phyloP scores from a whole-genome alignment of 768 basidiomycete species.

The Suillus cothurnatus region DNA sequence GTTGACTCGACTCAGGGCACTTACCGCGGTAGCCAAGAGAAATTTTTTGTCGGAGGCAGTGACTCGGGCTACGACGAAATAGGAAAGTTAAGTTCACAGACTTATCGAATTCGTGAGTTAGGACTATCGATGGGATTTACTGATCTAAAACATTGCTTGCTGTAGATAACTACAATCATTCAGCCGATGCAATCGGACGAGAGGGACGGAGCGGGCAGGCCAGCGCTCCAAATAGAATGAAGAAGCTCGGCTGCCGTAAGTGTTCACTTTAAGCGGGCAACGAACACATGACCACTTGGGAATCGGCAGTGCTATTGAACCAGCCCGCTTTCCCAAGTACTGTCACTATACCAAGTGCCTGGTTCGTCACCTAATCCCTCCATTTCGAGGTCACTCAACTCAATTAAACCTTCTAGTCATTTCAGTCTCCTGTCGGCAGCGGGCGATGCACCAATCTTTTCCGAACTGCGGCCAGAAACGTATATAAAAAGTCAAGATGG shows the following conservation, averaged over 20 bases:
- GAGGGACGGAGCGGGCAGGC: background rate
- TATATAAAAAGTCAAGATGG: background rate
- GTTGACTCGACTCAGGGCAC: background rate
- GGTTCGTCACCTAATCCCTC: background rate
- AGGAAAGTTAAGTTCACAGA: background rate
- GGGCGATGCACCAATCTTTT: background rate
- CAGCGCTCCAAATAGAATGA: background rate
- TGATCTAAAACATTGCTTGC: background rate
- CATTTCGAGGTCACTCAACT: background rate
- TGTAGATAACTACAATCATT: background rate
- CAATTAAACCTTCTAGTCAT: background rate
- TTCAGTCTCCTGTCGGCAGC: background rate
- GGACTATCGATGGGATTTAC: background rate
- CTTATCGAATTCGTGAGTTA: background rate
- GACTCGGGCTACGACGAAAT: background rate
- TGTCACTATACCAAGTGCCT: background rate
- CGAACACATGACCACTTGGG: background rate
- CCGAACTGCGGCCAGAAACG: background rate
- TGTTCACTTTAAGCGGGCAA: background rate
- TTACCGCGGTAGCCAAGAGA: background rate
- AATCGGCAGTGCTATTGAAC: background rate
- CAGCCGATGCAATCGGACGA: background rate
- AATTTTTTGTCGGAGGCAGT: background rate
- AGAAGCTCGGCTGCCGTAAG: background rate
- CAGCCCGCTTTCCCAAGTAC: background rate